Conservation (phyloP, 352 stramenopile genomes). For the Globisporangium parvum region DNA sequence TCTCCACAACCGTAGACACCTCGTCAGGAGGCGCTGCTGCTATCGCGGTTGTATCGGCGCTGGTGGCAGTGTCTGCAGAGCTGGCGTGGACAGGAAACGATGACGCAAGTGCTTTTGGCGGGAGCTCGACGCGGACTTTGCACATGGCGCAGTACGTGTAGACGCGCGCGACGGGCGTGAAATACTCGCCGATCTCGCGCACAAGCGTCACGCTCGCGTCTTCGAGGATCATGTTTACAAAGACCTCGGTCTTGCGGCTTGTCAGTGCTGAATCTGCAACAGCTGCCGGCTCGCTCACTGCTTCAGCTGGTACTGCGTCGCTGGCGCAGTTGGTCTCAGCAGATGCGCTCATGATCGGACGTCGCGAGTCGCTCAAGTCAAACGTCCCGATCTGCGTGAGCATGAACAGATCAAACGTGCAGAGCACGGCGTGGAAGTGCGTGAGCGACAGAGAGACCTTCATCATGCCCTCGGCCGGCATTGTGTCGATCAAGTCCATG, state of each 20-base stretch:
- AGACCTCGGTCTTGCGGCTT: conserved; percentile 11
- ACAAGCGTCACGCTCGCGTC: conserved; percentile 69
- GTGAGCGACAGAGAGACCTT: conserved; percentile 55
- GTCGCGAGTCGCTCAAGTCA: conserved; percentile 7
- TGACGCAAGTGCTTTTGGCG: conserved; percentile 15
- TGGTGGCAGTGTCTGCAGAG: background rate
- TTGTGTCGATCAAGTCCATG: conserved; percentile 52
- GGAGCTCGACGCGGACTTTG: conserved; percentile 39
- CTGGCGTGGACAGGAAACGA: too few relatives aligned
- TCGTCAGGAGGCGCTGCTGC: background rate
- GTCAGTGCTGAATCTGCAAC: background rate
- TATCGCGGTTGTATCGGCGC: background rate
- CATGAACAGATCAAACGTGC: conserved; percentile 52
- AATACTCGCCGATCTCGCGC: conserved; percentile 67
- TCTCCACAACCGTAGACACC: background rate
- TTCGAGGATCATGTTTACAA: conserved; percentile 54
- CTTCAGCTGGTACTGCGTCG: background rate
- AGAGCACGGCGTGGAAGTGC: conserved; percentile 66
- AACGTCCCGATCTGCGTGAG: conserved; percentile 15
- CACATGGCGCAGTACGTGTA: conserved; percentile 69
- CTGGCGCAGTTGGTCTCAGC: background rate
- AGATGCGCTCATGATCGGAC: background rate
- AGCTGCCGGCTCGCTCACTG: background rate
- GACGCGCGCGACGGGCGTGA: conserved; percentile 53
- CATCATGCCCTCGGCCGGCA: conserved; percentile 28